Base-by-base conservation (phyloP, 352 stramenopile species). In the Elongisporangium undulatum region DNA sequence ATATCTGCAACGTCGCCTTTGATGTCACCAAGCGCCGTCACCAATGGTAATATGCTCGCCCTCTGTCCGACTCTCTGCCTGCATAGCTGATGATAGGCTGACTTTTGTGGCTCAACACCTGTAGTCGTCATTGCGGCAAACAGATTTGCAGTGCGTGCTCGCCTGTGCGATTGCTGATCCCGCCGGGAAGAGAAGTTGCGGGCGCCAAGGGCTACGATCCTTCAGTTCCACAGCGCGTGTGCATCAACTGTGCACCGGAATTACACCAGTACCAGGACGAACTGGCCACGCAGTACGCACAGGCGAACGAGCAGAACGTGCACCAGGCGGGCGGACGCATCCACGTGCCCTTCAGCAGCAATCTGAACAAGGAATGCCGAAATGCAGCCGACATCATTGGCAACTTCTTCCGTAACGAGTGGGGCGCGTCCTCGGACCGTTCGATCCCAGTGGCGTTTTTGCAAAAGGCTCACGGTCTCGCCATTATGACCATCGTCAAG, bases 361-460 rank as follows among this genome's bases (percentile, higher is more conserved):
- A 67, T 0, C 55, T 87, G 16, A 67, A 74, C 51, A 87, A 85
- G 48, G 77, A 87, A 38, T 87, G 77, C 49, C 66, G 62, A 49
- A 83, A 83, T 20, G 77, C 77, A 15, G 77, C 75, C 1, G 75
- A 87, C 63, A 85, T 85, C 54, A 75, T 87, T 52, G 73, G 73
- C 51, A 87, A 87, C 55, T 87, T 87, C 23, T 85, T 85, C 61
- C 66, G 75, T 15, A 74, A 82, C 39, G 74, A 82, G 38, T 84
- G 71, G 77, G 77, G 77, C 2, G 61, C 72, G 4, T 71, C 75
- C 0, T 67, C 67, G 13, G 77, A 86, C 22, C 71, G 76, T 6
- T 38, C 64, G 5, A 79, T 87, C 48, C 77, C 74, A 0, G 69
- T 83, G 12, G 60, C 74, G 23, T 82, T 87, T 39, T 39, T 87